A percentile compares a stretch with the other conserved stretches of the same genome.
Conservation (phyloP, 2,329 filamentous ascomycete genomes). For the Xylaria sp. region DNA sequence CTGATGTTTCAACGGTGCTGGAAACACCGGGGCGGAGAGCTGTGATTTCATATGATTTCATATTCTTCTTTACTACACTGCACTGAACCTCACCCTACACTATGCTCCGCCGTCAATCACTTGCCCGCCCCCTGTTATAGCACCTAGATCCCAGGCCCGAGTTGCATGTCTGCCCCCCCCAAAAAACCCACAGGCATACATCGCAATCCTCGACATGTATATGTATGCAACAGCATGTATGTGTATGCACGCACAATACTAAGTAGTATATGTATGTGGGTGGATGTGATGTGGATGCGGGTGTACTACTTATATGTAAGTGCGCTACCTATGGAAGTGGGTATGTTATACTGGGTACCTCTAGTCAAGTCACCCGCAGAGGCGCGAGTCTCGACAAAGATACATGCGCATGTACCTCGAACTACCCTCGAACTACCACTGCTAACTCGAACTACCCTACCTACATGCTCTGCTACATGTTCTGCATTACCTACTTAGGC, state of each 20-base stretch:
- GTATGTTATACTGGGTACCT: not conserved
- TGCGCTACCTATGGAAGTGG: not conserved
- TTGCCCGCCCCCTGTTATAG: constrained; percentile 16
- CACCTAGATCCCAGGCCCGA: constrained; percentile 1
- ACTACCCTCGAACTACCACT: not conserved
- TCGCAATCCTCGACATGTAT: not conserved
- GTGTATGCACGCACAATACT: not conserved
- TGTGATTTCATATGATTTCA: constrained; percentile 15
- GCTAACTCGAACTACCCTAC: not conserved
- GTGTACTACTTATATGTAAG: not conserved
- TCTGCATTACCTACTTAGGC: constrained; percentile 36
- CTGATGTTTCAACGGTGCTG: constrained; percentile 4
- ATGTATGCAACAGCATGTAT: not conserved
- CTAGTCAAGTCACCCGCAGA: not conserved
- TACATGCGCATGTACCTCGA: not conserved
- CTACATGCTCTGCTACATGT: constrained; percentile 2
- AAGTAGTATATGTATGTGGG: not conserved
- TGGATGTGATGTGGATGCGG: not conserved
- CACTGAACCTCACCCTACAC: constrained; percentile 7
- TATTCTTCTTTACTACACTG: constrained; percentile 9
- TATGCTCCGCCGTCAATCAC: constrained; percentile 5
- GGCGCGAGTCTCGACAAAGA: not conserved
- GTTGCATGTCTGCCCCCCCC: constrained; percentile 1
- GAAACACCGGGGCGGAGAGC: constrained; percentile 1
- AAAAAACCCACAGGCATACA: constrained; percentile 12